A percentile compares a stretch with the other conserved stretches of the same genome.
Conservation (phyloP, 2,329 filamentous ascomycete species). For the Tolypocladium amazonense region DNA sequence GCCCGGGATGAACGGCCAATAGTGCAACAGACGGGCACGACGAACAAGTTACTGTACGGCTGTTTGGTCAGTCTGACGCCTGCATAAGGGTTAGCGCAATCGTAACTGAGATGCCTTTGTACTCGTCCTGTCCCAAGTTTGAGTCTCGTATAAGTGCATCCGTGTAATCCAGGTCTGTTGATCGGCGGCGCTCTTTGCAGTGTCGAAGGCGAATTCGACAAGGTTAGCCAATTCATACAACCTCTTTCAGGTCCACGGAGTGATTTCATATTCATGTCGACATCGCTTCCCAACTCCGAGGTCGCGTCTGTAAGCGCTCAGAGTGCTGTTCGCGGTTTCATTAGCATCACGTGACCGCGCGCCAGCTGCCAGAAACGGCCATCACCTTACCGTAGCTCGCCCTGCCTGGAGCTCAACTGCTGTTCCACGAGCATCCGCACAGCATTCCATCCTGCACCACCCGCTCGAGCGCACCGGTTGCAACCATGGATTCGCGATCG, state of each 20-base stretch:
- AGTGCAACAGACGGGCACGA: conserved; percentile 12
- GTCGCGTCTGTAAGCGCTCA: too few species aligned
- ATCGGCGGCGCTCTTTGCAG: background rate
- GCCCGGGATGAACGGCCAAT: conserved; percentile 15
- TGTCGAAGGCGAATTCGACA: too few species aligned
- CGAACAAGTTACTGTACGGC: conserved; percentile 13
- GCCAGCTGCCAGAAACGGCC: background rate
- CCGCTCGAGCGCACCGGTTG: background rate
- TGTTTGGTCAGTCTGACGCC: conserved; percentile 15
- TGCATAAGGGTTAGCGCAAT: too few species aligned
- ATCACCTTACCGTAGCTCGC: too few species aligned
- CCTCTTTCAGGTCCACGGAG: background rate
- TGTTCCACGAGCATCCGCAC: background rate
- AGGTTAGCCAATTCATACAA: background rate
- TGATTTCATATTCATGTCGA: background rate
- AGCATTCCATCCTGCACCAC: background rate
- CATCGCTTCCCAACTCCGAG: too few species aligned
- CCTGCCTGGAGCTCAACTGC: background rate
- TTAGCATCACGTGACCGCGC: conserved; percentile 4
- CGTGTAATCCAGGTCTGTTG: background rate
- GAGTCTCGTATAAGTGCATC: too few species aligned
- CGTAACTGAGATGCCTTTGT: too few species aligned
- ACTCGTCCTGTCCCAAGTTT: too few species aligned
- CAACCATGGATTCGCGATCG: conserved; percentile 15
- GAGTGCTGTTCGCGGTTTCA: background rate